Percentiles rank a stretch among this genome's conserved stretches.
phyloP scores from a whole-genome alignment of 164 flowering plant species.

The Dillenia turbinata region DNA sequence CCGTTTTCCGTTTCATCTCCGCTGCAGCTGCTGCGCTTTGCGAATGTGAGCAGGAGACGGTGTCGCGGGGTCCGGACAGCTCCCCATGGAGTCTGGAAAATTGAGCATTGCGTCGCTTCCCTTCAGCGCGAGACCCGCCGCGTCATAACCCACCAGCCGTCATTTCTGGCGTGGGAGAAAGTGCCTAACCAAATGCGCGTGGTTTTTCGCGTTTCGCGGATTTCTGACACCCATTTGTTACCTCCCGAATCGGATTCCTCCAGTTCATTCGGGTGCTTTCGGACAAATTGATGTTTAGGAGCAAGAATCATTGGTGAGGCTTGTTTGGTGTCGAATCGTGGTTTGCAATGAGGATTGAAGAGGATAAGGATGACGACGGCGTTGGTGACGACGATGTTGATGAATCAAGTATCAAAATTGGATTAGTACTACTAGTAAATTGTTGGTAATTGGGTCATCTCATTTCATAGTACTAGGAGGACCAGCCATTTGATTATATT shows the following conservation, averaged over 20 bases:
- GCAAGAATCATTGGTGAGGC: too few relatives aligned
- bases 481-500: too few relatives aligned
- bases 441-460: too few relatives aligned
- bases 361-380: too few relatives aligned
- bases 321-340: too few relatives aligned
- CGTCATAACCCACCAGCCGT: slow-evolving; percentile 82
- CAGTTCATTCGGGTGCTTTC: slow-evolving; percentile 38
- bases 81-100: slow-evolving; percentile 36
- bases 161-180: slow-evolving; percentile 65
- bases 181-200: slow-evolving; percentile 81
- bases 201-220: slow-evolving; percentile 66
- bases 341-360: too few relatives aligned
- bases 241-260: slow-evolving; percentile 63
- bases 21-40: slow-evolving; percentile 56
- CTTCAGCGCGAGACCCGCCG: slow-evolving; percentile 61
- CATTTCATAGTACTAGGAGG: too few relatives aligned
- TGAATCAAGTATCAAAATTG: too few relatives aligned
- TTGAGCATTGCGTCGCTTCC: slow-evolving; percentile 51
- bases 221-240: slow-evolving; percentile 80
- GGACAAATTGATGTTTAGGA: neutral
- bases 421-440: too few relatives aligned
- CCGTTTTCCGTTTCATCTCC: slow-evolving; percentile 7
- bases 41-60: slow-evolving; percentile 46
- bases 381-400: too few relatives aligned
- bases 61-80: slow-evolving; percentile 44